Evolutionary conservation across 768 basidiomycete genomes (phyloP).

Genomic region (Tricholoma furcatifolium): DNA sequence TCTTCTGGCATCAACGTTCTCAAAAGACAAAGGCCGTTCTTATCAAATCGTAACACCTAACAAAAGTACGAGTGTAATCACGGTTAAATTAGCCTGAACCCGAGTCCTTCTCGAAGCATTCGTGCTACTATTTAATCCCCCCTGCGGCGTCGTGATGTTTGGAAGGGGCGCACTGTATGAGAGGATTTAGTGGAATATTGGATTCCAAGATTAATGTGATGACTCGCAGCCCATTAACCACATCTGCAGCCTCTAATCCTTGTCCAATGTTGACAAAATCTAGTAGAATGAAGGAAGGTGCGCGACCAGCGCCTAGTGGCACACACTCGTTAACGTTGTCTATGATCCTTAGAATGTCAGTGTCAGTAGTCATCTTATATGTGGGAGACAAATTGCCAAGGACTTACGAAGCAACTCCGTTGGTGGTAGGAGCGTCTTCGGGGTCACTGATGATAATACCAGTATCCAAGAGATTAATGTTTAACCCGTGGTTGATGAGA

Average conservation of each 20-base stretch:
- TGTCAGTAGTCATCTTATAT: not conserved
- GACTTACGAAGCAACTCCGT: constrained; percentile 36
- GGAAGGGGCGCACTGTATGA: too few relatives aligned
- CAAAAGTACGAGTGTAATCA: too few relatives aligned
- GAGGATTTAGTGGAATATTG: too few relatives aligned
- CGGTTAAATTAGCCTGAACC: too few relatives aligned
- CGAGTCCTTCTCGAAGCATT: too few relatives aligned
- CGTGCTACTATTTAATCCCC: too few relatives aligned
- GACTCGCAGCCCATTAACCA: constrained; percentile 37
- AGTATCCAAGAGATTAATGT: constrained; percentile 35
- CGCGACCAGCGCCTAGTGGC: constrained; percentile 40
- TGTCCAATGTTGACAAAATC: constrained; percentile 53
- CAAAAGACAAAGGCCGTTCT: too few relatives aligned
- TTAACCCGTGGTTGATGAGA: constrained; percentile 58
- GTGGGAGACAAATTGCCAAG: not conserved
- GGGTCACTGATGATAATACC: constrained; percentile 39
- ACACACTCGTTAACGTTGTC: constrained; percentile 43
- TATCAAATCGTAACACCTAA: too few relatives aligned
- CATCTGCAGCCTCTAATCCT: constrained; percentile 39
- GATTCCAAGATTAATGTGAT: too few relatives aligned
- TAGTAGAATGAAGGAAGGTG: constrained; percentile 52
- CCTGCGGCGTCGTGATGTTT: too few relatives aligned
- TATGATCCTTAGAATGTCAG: constrained; percentile 27
- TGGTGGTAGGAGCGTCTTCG: constrained; percentile 21
- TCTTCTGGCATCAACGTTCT: too few relatives aligned